Evolutionary conservation across 1,284 basidiomycete species (phyloP).

Genomic region (Moniliella sp.): DNA sequence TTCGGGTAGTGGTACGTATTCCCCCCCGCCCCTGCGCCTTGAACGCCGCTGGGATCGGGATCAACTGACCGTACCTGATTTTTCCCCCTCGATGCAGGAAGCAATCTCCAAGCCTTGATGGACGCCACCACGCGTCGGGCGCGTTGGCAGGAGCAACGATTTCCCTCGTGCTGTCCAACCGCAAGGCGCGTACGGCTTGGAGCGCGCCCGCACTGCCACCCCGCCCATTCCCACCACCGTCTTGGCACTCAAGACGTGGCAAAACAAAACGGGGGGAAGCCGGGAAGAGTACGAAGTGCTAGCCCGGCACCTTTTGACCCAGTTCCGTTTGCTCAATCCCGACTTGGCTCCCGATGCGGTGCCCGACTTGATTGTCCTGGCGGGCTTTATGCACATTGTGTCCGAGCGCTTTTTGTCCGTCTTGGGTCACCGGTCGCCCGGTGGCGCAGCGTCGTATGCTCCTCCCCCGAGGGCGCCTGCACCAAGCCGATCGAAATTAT

Average conservation of each 20-base stretch:
- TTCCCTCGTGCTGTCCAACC: slow-evolving; percentile 67
- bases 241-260: slow-evolving; percentile 66
- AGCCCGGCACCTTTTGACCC: slow-evolving; percentile 51
- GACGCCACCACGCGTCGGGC: slow-evolving; percentile 50
- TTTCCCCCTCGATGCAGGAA: slow-evolving; percentile 41
- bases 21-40: neutral
- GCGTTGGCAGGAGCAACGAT: slow-evolving; percentile 42
- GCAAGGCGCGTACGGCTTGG: slow-evolving; percentile 76
- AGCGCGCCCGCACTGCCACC: slow-evolving; percentile 53
- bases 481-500: slow-evolving; percentile 54
- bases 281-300: slow-evolving; percentile 63
- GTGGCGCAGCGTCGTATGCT: too few relatives aligned
- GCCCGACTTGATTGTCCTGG: slow-evolving; percentile 73
- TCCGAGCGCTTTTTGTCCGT: slow-evolving; percentile 38
- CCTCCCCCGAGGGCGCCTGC: slow-evolving; percentile 3
- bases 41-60: neutral
- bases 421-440: slow-evolving; percentile 16
- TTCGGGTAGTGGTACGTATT: slow-evolving; percentile 17
- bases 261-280: slow-evolving; percentile 50
- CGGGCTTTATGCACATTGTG: slow-evolving; percentile 93
- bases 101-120: slow-evolving; percentile 84
- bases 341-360: slow-evolving; percentile 6
- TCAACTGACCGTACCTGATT: neutral
- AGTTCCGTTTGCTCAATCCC: too few relatives aligned
- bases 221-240: slow-evolving; percentile 54